Base-by-base conservation (phyloP, 192 early-diverging fungal genomes). In the Coemansia sp. region DNA sequence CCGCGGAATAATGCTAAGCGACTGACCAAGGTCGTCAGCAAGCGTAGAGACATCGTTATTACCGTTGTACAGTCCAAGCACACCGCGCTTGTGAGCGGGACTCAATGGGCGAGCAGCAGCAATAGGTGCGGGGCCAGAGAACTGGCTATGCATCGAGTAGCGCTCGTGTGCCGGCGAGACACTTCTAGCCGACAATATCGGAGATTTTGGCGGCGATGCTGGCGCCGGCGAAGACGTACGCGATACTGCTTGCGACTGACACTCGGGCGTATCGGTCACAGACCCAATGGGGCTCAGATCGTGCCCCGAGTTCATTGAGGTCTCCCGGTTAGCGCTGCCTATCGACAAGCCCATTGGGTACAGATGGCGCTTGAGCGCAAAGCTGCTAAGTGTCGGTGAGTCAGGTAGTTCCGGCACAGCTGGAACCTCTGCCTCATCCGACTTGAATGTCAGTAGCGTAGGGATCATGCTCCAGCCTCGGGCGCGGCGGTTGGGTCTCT, bases 381-480 rank as follows among this genome's bases (percentile, higher is more conserved):
- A 73, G 38, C 50, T 39, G 71, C 76, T 84, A 5, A 72, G 66
- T 3, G 72, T 72, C 5, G 80, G 80, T 57, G 80, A 83, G 62
- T 78, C 80, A n/a, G 80, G 72, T 43, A 66, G 76, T 47, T 72
- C 72, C 7, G 50, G 44, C 44, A 40, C 50, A 12, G 65, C 68
- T 24, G 68, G 52, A 68, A 60, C 49, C 52, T 69, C 66, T 3
- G 62, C 8, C 49, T 64, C 65, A 38, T 66, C 66, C 0, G 62
- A 53, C 13, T 71, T 78, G 52, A 84, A 84, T 15, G 76, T 73
- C 36, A 84, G 74, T 53, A 84, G 69, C 34, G 76, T 76, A 8
- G 81, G 81, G 34, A 84, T 84, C 81, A 84, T 84, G 58, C 68
- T 76, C 81, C 81, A 84, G 16, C 81, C 81, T 34, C 76, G 76